Base-by-base conservation (phyloP, 768 basidiomycete genomes). In the Podaxis rugospora region DNA sequence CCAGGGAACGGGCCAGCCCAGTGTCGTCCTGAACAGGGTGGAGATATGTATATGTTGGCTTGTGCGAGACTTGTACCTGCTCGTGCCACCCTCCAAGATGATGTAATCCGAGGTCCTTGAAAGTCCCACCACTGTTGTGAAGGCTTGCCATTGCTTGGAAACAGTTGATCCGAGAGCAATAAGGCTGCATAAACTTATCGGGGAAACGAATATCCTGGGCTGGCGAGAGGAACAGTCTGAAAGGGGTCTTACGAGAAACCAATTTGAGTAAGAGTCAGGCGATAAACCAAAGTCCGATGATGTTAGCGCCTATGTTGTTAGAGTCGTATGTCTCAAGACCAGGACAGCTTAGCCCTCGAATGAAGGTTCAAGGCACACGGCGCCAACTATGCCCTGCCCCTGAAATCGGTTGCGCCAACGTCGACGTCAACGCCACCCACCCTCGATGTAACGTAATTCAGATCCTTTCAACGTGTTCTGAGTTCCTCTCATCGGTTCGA, bases 361-460 rank as follows among this genome's bases (percentile, higher is more conserved):
- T 50, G 54, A 62, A 16, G 64, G 64, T 35, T 44, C 55, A 46
- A 63, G 46, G 55, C 55, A 14, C 37, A 56, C 37, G 5, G 44
- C 44, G 4, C 23, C 39, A 37, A 49, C 39, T 13, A 57, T 51
- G 13, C 46, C 4, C 49, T 61, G 46, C 66, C 50, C 28, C 62
- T 59, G 57, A 62, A 62, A 39, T 49, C 50, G 21, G 23, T 35
- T 10, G 35, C 14, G 5, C 27, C 47, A n/a, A 44, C 42, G 7
- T 61, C 61, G 55, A 32, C 56, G 2, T 47, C 63, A 11, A 57
- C 40, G 42, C 44, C 51, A 14, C 23, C 55, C 21, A 53, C 52
- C 4, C 50, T 66, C 18, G 70, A 72, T 18, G 74, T 95, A 57
- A 94, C 94, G 5, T 72, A 83, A 93, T 93, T 89, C 50, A 66